Percentiles rank a stretch among this genome's conserved stretches.
These are phyloP conservation scores for Selenicereus undatus DNA, from an alignment of 148 eudicot species.

Conservation along the genomic window DNA sequence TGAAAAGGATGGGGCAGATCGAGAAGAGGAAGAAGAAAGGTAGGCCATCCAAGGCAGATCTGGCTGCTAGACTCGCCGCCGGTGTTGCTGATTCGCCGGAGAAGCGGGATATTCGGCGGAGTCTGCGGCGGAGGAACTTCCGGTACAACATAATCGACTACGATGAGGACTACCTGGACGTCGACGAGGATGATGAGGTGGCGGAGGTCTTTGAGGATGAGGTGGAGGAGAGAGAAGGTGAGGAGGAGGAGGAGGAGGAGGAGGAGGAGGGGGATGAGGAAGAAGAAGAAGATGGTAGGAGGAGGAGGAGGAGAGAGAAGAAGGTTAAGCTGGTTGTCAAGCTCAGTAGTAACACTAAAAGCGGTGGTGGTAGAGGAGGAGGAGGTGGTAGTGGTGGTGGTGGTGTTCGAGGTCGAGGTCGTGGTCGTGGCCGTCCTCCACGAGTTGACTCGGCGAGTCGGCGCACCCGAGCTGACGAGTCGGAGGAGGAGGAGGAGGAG, in stretches of 20 bases:
- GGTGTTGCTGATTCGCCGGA: conserved; percentile 23
- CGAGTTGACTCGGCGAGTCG: conserved; percentile 17
- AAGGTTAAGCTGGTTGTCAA: conserved; percentile 49
- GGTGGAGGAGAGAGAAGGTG: conserved; percentile 20
- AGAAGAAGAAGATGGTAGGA: conserved; percentile 44
- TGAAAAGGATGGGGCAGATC: conserved; percentile 61
- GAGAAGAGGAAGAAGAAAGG: conserved; percentile 82
- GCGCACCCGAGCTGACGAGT: conserved; percentile 21
- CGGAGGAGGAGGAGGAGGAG: conserved; percentile 28
- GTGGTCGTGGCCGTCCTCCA: too few relatives aligned
- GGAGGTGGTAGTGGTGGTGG: too few relatives aligned
- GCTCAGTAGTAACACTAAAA: conserved; percentile 20
- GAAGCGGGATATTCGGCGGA: conserved; percentile 30
- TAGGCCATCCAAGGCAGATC: conserved; percentile 74
- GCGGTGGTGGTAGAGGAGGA: not conserved
- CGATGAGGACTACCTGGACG: conserved; percentile 58
- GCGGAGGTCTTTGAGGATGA: not conserved
- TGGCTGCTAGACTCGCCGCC: conserved; percentile 36
- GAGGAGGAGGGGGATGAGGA: too few relatives aligned
- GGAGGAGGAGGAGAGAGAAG: conserved; percentile 44
- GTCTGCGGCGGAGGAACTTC: conserved; percentile 45
- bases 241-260: conserved; percentile 41
- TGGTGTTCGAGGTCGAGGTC: not conserved
- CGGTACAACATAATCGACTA: conserved; percentile 53
- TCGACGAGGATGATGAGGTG: conserved; percentile 32